Evolutionary conservation across 257 asterid genomes (phyloP).

Genomic region (Fraxinus quadrangulata): DNA sequence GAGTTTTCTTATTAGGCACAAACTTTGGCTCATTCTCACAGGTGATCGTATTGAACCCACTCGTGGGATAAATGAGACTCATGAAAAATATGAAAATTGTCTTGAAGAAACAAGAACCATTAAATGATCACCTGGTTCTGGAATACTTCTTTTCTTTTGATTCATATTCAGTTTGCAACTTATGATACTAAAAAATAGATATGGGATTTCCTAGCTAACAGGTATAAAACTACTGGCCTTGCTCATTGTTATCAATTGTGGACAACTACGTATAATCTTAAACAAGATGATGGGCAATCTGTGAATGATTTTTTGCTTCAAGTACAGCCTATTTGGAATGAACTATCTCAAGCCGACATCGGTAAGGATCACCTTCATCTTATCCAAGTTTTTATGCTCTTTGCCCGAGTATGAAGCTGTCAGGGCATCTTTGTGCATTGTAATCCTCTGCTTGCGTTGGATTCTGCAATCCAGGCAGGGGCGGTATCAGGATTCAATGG

Average conservation of each 20-base stretch:
- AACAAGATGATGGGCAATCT: conserved; percentile 1
- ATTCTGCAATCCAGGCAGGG: not conserved
- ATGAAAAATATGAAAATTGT: too few relatives aligned
- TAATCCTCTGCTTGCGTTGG: not conserved
- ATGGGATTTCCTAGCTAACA: too few relatives aligned
- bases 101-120: too few relatives aligned
- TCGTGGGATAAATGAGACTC: too few relatives aligned
- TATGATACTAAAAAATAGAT: too few relatives aligned
- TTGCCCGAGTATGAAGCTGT: conserved; percentile 22
- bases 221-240: too few relatives aligned
- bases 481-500: not conserved
- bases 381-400: conserved; percentile 27
- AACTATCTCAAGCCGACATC: conserved; percentile 8
- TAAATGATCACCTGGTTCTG: too few relatives aligned
- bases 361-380: conserved; percentile 23
- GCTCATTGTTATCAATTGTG: not conserved
- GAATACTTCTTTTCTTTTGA: too few relatives aligned
- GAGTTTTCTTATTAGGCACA: not conserved
- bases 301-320: conserved; percentile 21
- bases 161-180: too few relatives aligned
- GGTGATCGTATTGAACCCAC: too few relatives aligned
- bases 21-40: too few relatives aligned
- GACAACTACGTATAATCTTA: not conserved
- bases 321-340: conserved; percentile 18
- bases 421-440: conserved; percentile 1